These are phyloP conservation scores for Nakaseomyces delphensis DNA, from an alignment of 1,139 yeast genomes.

Conservation along the genomic window DNA sequence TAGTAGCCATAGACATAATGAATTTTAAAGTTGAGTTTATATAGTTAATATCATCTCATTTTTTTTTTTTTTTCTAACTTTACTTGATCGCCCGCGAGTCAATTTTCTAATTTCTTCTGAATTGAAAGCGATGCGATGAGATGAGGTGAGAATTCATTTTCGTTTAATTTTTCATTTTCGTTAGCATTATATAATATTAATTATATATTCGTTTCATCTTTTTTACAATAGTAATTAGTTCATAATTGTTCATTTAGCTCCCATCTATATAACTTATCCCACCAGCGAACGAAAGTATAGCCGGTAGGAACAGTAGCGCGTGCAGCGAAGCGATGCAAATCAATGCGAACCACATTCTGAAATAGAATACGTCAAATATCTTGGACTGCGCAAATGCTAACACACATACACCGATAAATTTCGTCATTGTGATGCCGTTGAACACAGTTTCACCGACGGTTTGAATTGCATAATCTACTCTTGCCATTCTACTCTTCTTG, in stretches of 20 bases:
- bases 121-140: no score
- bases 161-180: no score
- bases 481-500: slow-evolving; percentile 29
- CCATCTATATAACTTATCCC: slow-evolving; percentile 34
- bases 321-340: slow-evolving; percentile 71
- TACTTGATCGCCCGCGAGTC: no score
- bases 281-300: slow-evolving; percentile 57
- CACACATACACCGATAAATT: slow-evolving; percentile 77
- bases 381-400: slow-evolving; percentile 78
- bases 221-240: no score
- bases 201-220: no score
- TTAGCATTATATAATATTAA: no score
- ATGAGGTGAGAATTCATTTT: no score
- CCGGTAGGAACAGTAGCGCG: slow-evolving; percentile 70
- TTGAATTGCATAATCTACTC: slow-evolving; percentile 48
- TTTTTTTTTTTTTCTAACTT: no score
- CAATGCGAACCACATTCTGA: slow-evolving; percentile 90
- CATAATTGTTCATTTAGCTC: background rate
- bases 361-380: slow-evolving; percentile 85
- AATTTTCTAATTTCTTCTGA: no score
- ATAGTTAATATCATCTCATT: no score
- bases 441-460: slow-evolving; percentile 82
- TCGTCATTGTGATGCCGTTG: slow-evolving; percentile 84
- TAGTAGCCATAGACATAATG: no score
- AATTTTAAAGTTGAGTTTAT: no score